phyloP scores from a whole-genome alignment of 1,284 basidiomycete species.

The Neonothopanus nambi region DNA sequence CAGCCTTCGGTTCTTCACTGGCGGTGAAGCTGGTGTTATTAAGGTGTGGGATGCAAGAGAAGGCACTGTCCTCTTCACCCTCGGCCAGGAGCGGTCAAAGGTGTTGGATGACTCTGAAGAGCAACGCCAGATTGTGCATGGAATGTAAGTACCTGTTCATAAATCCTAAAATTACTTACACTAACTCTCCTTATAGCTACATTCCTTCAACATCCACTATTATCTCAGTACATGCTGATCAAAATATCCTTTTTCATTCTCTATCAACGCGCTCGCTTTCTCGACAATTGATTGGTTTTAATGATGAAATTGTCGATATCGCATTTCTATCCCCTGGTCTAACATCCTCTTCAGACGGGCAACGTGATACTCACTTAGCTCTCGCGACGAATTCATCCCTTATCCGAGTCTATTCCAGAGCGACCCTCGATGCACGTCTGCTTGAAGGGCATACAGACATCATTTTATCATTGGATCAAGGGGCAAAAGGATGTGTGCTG shows the following conservation, averaged over 20 bases:
- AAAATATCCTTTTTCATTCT: conserved; percentile 92
- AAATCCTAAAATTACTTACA: conserved; percentile 16
- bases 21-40: conserved; percentile 83
- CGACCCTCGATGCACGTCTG: conserved; percentile 76
- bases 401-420: conserved; percentile 82
- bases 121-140: conserved; percentile 73
- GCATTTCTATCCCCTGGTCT: conserved; percentile 63
- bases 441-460: conserved; percentile 90
- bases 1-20: conserved; percentile 76
- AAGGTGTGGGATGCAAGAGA: conserved; percentile 81
- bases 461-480: conserved; percentile 82
- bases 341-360: conserved; percentile 12
- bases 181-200: conserved; percentile 53
- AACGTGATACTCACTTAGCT: conserved; percentile 75
- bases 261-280: conserved; percentile 59
- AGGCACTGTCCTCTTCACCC: conserved; percentile 62
- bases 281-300: conserved; percentile 96
- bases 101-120: conserved; percentile 67
- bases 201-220: conserved; percentile 62
- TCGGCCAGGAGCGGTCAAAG: conserved; percentile 52
- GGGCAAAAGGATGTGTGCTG: conserved; percentile 68
- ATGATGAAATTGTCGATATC: conserved; percentile 96
- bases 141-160: conserved; percentile 53
- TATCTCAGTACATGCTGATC: conserved; percentile 94
- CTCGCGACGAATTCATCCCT: conserved; percentile 95